Evolutionary conservation across 1,139 yeast species (phyloP).

Genomic region (Yamadazyma buinensis): DNA sequence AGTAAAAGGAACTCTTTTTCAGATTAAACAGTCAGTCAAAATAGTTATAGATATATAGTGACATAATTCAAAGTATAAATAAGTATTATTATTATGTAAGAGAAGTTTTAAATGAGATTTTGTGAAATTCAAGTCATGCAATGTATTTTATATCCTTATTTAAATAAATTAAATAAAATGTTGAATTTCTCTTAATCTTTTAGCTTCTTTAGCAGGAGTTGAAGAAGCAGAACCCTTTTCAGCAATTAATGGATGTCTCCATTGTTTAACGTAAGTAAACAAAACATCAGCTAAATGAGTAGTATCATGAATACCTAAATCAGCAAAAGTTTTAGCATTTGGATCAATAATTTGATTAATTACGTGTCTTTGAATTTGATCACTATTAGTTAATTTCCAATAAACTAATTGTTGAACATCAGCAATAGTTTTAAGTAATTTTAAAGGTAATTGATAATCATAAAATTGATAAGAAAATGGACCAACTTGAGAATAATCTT

Average conservation of each 20-base stretch:
- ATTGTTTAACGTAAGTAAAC: constrained; percentile 58
- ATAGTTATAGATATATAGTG: too few relatives aligned
- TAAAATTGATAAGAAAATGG: constrained; percentile 38
- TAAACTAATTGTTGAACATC: constrained; percentile 53
- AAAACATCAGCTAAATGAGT: constrained; percentile 67
- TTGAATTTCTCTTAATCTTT: constrained; percentile 43
- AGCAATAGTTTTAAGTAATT: constrained; percentile 44
- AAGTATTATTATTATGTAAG: too few relatives aligned
- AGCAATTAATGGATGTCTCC: constrained; percentile 51
- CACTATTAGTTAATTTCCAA: constrained; percentile 71
- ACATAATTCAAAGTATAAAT: too few relatives aligned
- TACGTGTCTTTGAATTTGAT: constrained; percentile 73
- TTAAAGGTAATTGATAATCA: constrained; percentile 30
- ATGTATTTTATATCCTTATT: too few relatives aligned
- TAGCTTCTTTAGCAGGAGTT: constrained; percentile 37
- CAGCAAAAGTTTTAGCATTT: constrained; percentile 61
- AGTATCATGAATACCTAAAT: constrained; percentile 65
- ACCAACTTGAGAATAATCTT: constrained; percentile 54
- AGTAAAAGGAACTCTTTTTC: too few relatives aligned
- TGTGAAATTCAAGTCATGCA: too few relatives aligned
- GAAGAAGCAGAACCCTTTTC: constrained; percentile 46
- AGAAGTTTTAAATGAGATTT: too few relatives aligned
- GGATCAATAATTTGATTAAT: constrained; percentile 65
- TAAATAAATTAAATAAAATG: constrained; percentile 40
- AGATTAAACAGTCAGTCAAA: too few relatives aligned